Percentiles rank a stretch among this genome's conserved stretches.
These are phyloP conservation scores for Gastrolobium villosum DNA, from an alignment of 306 rosid species.

Conservation along the genomic window DNA sequence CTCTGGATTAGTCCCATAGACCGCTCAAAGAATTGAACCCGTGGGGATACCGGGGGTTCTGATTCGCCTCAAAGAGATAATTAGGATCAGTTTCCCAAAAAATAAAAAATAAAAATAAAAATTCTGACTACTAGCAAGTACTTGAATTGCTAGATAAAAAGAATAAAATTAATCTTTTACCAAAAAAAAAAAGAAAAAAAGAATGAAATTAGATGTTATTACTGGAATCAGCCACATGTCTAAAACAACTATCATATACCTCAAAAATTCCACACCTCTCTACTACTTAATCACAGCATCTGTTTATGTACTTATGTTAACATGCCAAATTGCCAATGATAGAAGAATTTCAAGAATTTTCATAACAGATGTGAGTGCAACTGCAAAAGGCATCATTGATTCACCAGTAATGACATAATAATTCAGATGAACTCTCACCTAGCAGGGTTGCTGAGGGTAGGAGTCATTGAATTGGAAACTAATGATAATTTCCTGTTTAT, in stretches of 20 bases:
- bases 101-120: no score
- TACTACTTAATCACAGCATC: slow-evolving; percentile 7
- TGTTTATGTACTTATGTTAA: slow-evolving; percentile 21
- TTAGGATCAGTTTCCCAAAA: no score
- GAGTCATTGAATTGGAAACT: slow-evolving; percentile 8
- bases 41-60: no score
- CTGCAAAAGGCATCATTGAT: background rate
- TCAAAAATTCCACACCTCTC: slow-evolving; percentile 8
- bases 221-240: background rate
- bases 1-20: no score
- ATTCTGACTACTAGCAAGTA: background rate
- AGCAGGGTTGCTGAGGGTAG: background rate
- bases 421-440: slow-evolving; percentile 7
- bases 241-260: background rate
- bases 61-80: no score
- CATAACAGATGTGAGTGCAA: slow-evolving; percentile 8
- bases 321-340: background rate
- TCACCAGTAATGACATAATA: slow-evolving; percentile 6
- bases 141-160: background rate
- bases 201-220: background rate
- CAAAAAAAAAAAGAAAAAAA: no score
- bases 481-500: slow-evolving; percentile 1
- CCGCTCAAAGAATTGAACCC: no score
- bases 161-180: background rate
- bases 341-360: slow-evolving; percentile 13